Base-by-base conservation (phyloP, 1,284 basidiomycete species). In the Malassezia obtusa region DNA sequence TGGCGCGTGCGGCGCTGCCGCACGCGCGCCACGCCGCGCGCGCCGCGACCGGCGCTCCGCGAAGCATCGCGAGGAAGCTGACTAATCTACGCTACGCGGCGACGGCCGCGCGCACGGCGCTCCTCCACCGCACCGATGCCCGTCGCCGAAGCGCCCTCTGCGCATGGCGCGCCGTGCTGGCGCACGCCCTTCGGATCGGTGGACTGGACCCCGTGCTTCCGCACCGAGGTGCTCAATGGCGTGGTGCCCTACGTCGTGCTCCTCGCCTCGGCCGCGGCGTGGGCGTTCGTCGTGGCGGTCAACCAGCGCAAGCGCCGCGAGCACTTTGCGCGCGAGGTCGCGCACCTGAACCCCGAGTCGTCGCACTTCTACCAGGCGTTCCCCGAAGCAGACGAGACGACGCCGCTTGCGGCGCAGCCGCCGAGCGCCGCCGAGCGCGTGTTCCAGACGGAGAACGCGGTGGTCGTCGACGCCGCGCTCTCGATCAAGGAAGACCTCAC, bases 381-480 rank as follows among this genome's bases (percentile, higher is more conserved):
- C 28, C 33, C 19, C 24, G 32, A 28, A 33, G 17, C 28, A 8
- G 15, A 19, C 21, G 19, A 28, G 26, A 26, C 35, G 35, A 33
- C 48, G 15, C 30, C 21, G 22, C 17, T 32, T 5, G 40, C 19
- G 24, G 15, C 21, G 21, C 40, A 43, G 17, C 24, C 40, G 17
- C 24, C 44, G 30, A 49, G 28, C 17, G 47, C 39, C 14, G 39
- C 46, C 5, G 28, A 45, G 37, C 45, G 48, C 28, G 68, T 73
- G 35, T 71, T 68, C 38, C 64, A 59, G 45, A 64, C 66, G 22
- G 71, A 73, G 44, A 73, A 73, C 36, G 66, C 66, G 22, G 67
- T 72, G 46, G 62, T 73, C 33, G 54, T 73, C 33, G 69, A 72
- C 51, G 68, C 69, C 41, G 69, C 70, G 4, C 64, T 68, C 30